Evolutionary conservation across 1,284 basidiomycete species (phyloP).

Genomic region (Schizophyllum commune): DNA sequence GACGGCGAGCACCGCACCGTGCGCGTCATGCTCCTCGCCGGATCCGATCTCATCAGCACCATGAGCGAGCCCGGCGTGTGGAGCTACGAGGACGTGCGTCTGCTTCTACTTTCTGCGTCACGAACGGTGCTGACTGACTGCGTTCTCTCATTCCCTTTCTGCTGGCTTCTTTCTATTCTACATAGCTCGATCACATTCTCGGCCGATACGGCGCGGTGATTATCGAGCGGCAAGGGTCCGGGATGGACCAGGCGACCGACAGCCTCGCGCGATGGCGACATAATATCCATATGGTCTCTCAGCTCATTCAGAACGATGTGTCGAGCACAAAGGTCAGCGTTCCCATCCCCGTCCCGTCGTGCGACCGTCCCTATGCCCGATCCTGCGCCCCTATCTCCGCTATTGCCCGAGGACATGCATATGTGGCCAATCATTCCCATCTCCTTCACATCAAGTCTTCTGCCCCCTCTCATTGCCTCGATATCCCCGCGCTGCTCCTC

Average conservation of each 20-base stretch:
- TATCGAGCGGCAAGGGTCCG: conserved; percentile 91
- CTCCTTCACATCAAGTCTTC: neutral
- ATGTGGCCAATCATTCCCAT: no score
- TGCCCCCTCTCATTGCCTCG: no score
- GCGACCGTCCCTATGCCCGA: no score
- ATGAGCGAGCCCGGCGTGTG: conserved; percentile 99
- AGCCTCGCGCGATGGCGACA: conserved; percentile 71
- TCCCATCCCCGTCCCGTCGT: neutral
- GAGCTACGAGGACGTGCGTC: conserved; percentile 79
- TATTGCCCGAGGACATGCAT: no score
- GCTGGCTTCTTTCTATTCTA: conserved; percentile 9
- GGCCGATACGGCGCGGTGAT: conserved; percentile 93
- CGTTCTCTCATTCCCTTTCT: conserved; percentile 3
- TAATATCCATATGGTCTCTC: conserved; percentile 92
- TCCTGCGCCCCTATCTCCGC: no score
- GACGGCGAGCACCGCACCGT: conserved; percentile 60
- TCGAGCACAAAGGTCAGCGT: conserved; percentile 82
- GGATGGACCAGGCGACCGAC: conserved; percentile 79
- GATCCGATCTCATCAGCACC: conserved; percentile 94
- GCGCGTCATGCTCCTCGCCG: conserved; percentile 90
- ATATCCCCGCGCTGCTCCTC: conserved; percentile 1
- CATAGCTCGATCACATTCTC: conserved; percentile 89
- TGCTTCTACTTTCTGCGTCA: conserved; percentile 3
- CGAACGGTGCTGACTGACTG: no score
- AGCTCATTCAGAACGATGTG: conserved; percentile 98